Evolutionary conservation across 495 filamentous ascomycete species (phyloP).

Genomic region (Geopyxis carbonaria): DNA sequence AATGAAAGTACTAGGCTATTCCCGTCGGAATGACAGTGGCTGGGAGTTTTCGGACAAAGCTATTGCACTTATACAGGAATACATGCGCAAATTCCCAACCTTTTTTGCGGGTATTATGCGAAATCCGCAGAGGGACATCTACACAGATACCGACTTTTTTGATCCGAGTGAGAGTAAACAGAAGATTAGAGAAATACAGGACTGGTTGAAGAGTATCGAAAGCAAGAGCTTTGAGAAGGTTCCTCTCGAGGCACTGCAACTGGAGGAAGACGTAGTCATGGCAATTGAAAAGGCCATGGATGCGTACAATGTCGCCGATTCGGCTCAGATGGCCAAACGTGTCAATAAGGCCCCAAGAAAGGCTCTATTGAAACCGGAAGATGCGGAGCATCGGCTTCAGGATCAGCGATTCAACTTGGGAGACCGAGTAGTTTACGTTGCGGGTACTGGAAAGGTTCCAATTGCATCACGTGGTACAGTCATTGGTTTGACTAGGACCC

Average conservation of each 20-base stretch:
- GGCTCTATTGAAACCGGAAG: slow-evolving; percentile 73
- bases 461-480: slow-evolving; percentile 86
- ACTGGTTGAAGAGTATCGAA: slow-evolving; percentile 81
- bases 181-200: slow-evolving; percentile 64
- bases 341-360: slow-evolving; percentile 67
- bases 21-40: slow-evolving; percentile 60
- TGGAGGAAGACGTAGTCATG: slow-evolving; percentile 78
- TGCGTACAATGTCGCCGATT: slow-evolving; percentile 22
- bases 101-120: slow-evolving; percentile 76
- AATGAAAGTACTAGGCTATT: slow-evolving; percentile 91
- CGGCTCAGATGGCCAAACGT: slow-evolving; percentile 31
- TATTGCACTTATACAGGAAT: slow-evolving; percentile 58
- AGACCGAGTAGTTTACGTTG: slow-evolving; percentile 82
- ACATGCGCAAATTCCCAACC: slow-evolving; percentile 87
- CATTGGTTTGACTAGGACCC: slow-evolving; percentile 71
- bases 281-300: slow-evolving; percentile 66
- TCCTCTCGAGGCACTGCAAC: slow-evolving; percentile 83
- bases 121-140: slow-evolving; percentile 54
- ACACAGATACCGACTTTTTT: slow-evolving; percentile 77
- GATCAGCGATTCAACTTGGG: slow-evolving; percentile 74
- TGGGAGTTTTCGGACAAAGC: slow-evolving; percentile 94
- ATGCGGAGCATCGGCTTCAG: slow-evolving; percentile 77
- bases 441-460: slow-evolving; percentile 84
- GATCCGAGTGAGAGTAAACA: slow-evolving; percentile 43
- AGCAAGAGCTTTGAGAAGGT: slow-evolving; percentile 83